Conservation (phyloP, 179 eudicot genomes). For the Actinidia chinensis region DNA sequence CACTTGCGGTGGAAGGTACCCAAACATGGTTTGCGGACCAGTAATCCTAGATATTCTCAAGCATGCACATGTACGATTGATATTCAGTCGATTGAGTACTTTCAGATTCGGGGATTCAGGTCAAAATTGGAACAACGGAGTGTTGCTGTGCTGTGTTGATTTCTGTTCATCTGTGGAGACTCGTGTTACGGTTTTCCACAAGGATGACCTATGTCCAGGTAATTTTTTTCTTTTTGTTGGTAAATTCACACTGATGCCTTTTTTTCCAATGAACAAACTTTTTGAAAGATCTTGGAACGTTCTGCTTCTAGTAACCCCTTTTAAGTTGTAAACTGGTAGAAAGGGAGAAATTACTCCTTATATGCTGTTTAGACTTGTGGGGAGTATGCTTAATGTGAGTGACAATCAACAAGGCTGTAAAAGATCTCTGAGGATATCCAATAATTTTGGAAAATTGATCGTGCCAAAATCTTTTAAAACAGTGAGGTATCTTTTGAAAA, state of each 20-base stretch:
- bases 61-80: neutral
- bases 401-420: neutral
- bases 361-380: neutral
- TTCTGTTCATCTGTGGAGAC: constrained; percentile 98
- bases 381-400: neutral
- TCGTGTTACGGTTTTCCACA: constrained; percentile 90
- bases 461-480: neutral
- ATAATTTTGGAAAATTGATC: neutral
- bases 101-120: constrained; percentile 87
- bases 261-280: neutral
- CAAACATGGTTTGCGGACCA: neutral
- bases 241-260: too few species aligned
- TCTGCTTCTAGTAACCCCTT: neutral
- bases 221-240: too few species aligned
- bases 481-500: neutral
- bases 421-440: neutral
- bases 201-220: constrained; percentile 99
- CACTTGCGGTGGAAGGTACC: constrained; percentile 91
- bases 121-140: constrained; percentile 91
- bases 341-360: neutral
- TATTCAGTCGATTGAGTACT: constrained; percentile 8
- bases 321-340: too few species aligned
- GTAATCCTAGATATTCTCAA: neutral
- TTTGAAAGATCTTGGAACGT: neutral
- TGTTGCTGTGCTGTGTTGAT: constrained; percentile 93